A percentile compares a stretch with the other conserved stretches of the same genome.
These are phyloP conservation scores for Ligustrum vulgare DNA, from an alignment of 257 asterid genomes.

Conservation along the genomic window DNA sequence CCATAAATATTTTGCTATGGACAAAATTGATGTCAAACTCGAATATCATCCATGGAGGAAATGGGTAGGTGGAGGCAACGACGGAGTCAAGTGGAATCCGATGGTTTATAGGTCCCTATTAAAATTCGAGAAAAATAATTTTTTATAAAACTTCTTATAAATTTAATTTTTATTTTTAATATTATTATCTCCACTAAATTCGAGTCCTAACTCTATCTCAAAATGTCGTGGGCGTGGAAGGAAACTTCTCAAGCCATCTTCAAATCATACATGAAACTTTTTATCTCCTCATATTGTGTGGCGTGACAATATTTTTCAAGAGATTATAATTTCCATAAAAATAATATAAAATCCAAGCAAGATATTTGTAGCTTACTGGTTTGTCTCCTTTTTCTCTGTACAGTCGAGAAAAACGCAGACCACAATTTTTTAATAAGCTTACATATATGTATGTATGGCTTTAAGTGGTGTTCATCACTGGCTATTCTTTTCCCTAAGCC, in stretches of 20 bases:
- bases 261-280: background rate
- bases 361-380: background rate
- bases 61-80: too few relatives aligned
- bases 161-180: too few relatives aligned
- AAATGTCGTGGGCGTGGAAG: background rate
- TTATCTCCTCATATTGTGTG: background rate
- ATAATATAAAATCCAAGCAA: background rate
- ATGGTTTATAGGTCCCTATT: too few relatives aligned
- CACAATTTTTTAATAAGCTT: background rate
- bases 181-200: too few relatives aligned
- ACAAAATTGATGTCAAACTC: background rate
- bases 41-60: background rate
- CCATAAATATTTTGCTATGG: background rate
- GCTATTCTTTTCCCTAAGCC: background rate
- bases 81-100: too few relatives aligned
- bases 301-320: background rate
- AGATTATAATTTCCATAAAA: background rate
- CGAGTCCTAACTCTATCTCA: too few relatives aligned
- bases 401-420: background rate
- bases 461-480: background rate
- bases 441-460: background rate
- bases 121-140: too few relatives aligned
- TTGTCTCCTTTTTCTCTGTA: background rate
- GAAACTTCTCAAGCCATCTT: background rate
- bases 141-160: too few relatives aligned